These are phyloP conservation scores for Umbilicaria muhlenbergii DNA, from an alignment of 495 filamentous ascomycete species.

Conservation along the genomic window DNA sequence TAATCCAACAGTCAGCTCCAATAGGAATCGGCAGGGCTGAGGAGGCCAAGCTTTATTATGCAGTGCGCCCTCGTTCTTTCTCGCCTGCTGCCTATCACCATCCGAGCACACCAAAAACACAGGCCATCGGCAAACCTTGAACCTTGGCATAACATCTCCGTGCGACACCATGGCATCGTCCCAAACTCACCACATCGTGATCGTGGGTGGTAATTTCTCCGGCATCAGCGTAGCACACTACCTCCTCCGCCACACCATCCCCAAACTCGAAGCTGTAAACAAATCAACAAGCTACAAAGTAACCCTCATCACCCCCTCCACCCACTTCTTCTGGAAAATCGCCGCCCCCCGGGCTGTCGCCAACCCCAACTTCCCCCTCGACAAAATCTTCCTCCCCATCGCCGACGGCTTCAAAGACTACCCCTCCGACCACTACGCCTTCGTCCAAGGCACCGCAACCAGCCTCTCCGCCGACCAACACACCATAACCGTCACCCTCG, in stretches of 20 bases:
- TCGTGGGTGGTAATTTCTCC: slow-evolving; percentile 37
- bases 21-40: too few relatives aligned
- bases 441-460: slow-evolving; percentile 21
- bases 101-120: too few relatives aligned
- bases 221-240: slow-evolving; percentile 37
- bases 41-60: too few relatives aligned
- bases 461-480: slow-evolving; percentile 9
- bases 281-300: slow-evolving; percentile 17
- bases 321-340: slow-evolving; percentile 41
- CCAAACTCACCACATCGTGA: slow-evolving; percentile 23
- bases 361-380: slow-evolving; percentile 19
- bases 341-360: slow-evolving; percentile 38
- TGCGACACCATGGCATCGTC: background rate
- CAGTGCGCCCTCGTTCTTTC: too few relatives aligned
- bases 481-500: slow-evolving; percentile 11
- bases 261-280: slow-evolving; percentile 12
- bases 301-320: slow-evolving; percentile 27
- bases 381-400: slow-evolving; percentile 32
- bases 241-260: slow-evolving; percentile 27
- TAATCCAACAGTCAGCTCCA: too few relatives aligned
- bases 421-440: slow-evolving; percentile 15
- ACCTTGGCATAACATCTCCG: too few relatives aligned
- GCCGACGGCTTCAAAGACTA: slow-evolving; percentile 20
- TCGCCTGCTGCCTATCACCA: too few relatives aligned
- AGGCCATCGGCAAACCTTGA: too few relatives aligned